These are phyloP conservation scores for Paraphoma chrysanthemicola DNA, from an alignment of 2,329 filamentous ascomycete species.

Conservation along the genomic window DNA sequence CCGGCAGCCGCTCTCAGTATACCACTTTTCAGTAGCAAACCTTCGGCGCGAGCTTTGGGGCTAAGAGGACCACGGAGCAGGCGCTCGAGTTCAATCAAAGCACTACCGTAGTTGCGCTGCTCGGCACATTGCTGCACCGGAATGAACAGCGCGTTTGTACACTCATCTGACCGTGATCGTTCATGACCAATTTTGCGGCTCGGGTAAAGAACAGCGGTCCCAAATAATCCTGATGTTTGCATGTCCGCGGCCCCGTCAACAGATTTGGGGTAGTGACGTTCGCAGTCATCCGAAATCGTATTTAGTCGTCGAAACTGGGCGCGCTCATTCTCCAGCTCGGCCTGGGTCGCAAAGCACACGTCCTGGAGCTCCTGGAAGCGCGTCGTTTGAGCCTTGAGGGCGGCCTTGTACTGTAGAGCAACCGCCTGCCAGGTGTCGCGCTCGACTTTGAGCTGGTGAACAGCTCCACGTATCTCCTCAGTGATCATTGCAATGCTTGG, in stretches of 20 bases:
- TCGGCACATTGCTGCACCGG: constrained; percentile 22
- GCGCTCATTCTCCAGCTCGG: constrained; percentile 41
- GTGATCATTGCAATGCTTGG: constrained; percentile 5
- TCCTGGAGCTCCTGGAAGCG: constrained; percentile 33
- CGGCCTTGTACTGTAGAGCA: constrained; percentile 35
- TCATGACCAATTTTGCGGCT: neutral
- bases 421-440: constrained; percentile 38
- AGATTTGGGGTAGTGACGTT: neutral
- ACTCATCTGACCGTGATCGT: constrained; percentile 2
- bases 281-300: neutral
- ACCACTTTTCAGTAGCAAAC: constrained; percentile 38
- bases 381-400: constrained; percentile 32
- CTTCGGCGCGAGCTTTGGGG: constrained; percentile 32
- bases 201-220: constrained; percentile 20
- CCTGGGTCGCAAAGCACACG: constrained; percentile 40
- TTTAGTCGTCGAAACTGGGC: constrained; percentile 20
- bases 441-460: constrained; percentile 36
- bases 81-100: constrained; percentile 31
- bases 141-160: constrained; percentile 22
- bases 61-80: constrained; percentile 34
- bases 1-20: constrained; percentile 29
- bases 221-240: constrained; percentile 5
- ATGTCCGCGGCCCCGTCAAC: constrained; percentile 10
- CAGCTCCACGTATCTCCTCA: constrained; percentile 16
- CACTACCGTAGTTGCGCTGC: constrained; percentile 30